phyloP scores from a whole-genome alignment of 1,139 yeast species.

The Pneumocystis oryctolagi region DNA sequence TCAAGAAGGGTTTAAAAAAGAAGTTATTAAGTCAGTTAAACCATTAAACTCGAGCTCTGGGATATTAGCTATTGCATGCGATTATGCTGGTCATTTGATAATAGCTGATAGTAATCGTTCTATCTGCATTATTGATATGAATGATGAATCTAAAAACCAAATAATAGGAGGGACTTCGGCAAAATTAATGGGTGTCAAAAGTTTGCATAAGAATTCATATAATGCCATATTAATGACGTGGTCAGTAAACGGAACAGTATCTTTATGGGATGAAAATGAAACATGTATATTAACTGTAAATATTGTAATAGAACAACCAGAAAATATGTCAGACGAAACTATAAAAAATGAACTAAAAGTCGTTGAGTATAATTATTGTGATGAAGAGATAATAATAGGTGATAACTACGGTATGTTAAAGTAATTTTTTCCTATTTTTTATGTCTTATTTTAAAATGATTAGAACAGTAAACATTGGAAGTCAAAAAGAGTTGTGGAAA shows the following conservation, averaged over 20 bases:
- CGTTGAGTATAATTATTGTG: not conserved
- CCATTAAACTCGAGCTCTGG: not conserved
- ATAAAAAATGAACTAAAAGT: not conserved
- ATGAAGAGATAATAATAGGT: not conserved
- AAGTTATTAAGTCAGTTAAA: not conserved
- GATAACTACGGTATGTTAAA: not conserved
- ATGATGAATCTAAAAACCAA: not conserved
- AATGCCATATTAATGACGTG: not conserved
- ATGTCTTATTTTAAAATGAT: not conserved
- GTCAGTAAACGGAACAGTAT: not conserved
- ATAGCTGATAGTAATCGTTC: not conserved
- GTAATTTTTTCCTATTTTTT: not conserved
- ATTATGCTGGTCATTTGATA: not conserved
- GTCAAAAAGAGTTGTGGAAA: not conserved
- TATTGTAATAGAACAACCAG: not conserved
- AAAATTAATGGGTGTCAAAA: not conserved
- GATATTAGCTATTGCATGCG: not conserved
- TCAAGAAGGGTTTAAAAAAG: not conserved
- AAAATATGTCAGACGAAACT: not conserved
- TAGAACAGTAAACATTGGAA: not conserved
- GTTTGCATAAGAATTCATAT: not conserved
- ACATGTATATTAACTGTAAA: not conserved
- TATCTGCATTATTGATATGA: not conserved
- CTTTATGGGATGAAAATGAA: not conserved
- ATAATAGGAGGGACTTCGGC: not conserved